A percentile compares a stretch with the other conserved stretches of the same genome.
Evolutionary conservation across 495 filamentous ascomycete genomes (phyloP).

Genomic region (Penicillium herquei): DNA sequence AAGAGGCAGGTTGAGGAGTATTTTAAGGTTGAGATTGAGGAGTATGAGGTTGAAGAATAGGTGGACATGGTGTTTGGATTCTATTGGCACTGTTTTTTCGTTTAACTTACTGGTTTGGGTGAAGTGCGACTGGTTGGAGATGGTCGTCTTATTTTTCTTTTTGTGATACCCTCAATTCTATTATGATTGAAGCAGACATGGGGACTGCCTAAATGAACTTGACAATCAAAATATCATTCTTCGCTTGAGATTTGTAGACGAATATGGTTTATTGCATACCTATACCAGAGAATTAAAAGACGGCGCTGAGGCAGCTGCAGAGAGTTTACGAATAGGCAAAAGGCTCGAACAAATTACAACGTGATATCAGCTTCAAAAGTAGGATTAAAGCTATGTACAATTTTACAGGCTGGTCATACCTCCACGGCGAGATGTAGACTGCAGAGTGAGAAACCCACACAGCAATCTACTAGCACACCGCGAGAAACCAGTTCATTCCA

Average conservation of each 20-base stretch:
- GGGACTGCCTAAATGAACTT: too few relatives aligned
- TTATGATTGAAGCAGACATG: not conserved
- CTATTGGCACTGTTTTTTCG: too few relatives aligned
- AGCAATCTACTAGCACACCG: not conserved
- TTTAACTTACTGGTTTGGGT: not conserved
- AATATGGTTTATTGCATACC: too few relatives aligned
- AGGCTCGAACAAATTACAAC: not conserved
- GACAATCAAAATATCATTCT: too few relatives aligned
- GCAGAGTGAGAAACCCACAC: not conserved
- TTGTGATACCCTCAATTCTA: constrained; percentile 8
- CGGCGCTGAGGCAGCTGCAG: too few relatives aligned
- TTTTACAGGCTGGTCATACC: constrained; percentile 3
- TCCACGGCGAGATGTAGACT: not conserved
- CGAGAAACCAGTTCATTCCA: not conserved
- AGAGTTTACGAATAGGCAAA: too few relatives aligned
- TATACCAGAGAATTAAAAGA: too few relatives aligned
- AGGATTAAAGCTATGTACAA: constrained; percentile 31
- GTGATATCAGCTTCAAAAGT: constrained; percentile 18
- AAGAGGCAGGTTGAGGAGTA: constrained; percentile 62
- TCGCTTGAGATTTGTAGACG: too few relatives aligned
- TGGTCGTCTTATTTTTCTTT: not conserved
- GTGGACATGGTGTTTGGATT: too few relatives aligned
- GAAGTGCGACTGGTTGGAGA: too few relatives aligned
- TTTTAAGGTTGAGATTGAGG: constrained; percentile 75
- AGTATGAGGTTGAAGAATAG: constrained; percentile 47